phyloP scores from a whole-genome alignment of 352 stramenopile species.

The Globisporangium paddicum region DNA sequence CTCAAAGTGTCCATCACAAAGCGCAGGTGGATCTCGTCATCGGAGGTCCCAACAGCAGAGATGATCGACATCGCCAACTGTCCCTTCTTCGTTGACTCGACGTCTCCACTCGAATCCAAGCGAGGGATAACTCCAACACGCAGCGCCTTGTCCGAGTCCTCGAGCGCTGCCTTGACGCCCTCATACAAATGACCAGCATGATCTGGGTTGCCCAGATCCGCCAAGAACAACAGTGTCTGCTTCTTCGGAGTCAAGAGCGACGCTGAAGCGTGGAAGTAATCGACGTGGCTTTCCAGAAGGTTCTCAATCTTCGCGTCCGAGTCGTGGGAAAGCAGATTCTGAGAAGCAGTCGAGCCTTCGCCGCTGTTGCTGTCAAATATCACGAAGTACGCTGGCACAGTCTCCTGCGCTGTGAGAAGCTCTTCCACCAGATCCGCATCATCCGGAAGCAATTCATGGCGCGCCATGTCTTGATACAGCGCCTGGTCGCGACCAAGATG shows the following conservation, averaged over 20 bases:
- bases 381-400: slow-evolving; percentile 62
- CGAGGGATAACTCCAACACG: slow-evolving; percentile 58
- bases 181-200: slow-evolving; percentile 54
- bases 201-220: slow-evolving; percentile 40
- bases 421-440: slow-evolving; percentile 70
- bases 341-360: slow-evolving; percentile 2
- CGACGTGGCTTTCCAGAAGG: slow-evolving; percentile 36
- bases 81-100: slow-evolving; percentile 8
- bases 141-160: slow-evolving; percentile 59
- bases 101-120: slow-evolving; percentile 5
- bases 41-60: slow-evolving; percentile 41
- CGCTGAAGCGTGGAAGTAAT: slow-evolving; percentile 49
- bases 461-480: slow-evolving; percentile 64
- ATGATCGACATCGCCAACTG: slow-evolving; percentile 44
- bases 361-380: slow-evolving; percentile 34
- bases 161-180: slow-evolving; percentile 55
- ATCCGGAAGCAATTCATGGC: slow-evolving; percentile 37
- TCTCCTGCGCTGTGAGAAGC: slow-evolving; percentile 50
- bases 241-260: slow-evolving; percentile 59
- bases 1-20: slow-evolving; percentile 52
- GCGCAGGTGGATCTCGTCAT: slow-evolving; percentile 43
- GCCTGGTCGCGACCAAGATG: slow-evolving; percentile 79
- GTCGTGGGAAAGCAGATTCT: slow-evolving; percentile 60
- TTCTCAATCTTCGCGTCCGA: slow-evolving; percentile 52
- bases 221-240: slow-evolving; percentile 62